A percentile compares a stretch with the other conserved stretches of the same genome.
Evolutionary conservation across 306 rosid genomes (phyloP).

Genomic region (Canavalia gladiata): DNA sequence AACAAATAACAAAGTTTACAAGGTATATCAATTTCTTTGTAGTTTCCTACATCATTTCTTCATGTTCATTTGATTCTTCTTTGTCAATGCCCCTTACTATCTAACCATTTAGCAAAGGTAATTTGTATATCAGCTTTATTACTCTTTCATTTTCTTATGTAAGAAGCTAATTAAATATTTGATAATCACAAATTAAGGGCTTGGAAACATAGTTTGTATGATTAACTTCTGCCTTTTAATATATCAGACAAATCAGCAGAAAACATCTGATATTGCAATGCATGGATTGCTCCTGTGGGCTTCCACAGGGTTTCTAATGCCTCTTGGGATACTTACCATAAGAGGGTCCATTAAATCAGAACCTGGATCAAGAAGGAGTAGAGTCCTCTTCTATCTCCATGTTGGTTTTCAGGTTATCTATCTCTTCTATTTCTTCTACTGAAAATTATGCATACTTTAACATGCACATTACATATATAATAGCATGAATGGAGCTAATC

Average conservation of each 20-base stretch:
- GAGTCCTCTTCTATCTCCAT: conserved; percentile 83
- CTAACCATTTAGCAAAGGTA: background rate
- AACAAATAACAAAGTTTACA: conserved; percentile 50
- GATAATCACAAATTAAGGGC: conserved; percentile 35
- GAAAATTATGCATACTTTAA: conserved; percentile 13
- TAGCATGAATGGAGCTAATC: background rate
- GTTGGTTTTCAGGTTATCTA: conserved; percentile 76
- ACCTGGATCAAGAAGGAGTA: conserved; percentile 61
- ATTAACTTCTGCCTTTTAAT: background rate
- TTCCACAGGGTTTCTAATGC: conserved; percentile 87
- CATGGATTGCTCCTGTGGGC: conserved; percentile 93
- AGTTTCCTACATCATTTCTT: background rate
- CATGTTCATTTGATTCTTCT: conserved; percentile 25
- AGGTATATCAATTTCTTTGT: conserved; percentile 55
- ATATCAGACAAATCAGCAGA: conserved; percentile 69
- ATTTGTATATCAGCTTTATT: background rate
- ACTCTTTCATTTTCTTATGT: background rate
- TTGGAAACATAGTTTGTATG: background rate
- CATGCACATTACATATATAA: conserved; percentile 1
- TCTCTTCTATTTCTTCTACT: conserved; percentile 27
- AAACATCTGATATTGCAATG: conserved; percentile 66
- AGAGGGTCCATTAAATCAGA: conserved; percentile 68
- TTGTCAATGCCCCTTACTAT: conserved; percentile 5
- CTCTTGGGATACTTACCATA: conserved; percentile 77
- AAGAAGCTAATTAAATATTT: background rate